Evolutionary conservation across 2,329 filamentous ascomycete genomes (phyloP).

Genomic region (Sordariomycetes sp.): DNA sequence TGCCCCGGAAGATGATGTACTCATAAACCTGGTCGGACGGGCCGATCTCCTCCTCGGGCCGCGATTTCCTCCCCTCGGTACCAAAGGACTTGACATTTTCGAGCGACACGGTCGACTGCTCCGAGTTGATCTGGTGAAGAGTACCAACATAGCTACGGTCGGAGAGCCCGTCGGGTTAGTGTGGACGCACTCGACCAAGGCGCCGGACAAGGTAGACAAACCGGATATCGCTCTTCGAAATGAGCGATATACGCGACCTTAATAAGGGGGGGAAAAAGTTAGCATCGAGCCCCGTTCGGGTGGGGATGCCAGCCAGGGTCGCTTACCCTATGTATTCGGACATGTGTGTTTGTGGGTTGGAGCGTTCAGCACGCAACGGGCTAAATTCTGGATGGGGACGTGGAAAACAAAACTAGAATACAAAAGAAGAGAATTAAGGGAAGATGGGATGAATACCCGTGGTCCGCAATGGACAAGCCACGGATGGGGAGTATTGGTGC

Average conservation of each 20-base stretch:
- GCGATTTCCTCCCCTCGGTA: slow-evolving; percentile 76
- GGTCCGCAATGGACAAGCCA: slow-evolving; percentile 12
- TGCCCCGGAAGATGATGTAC: slow-evolving; percentile 96
- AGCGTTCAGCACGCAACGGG: slow-evolving; percentile 26
- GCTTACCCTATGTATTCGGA: slow-evolving; percentile 46
- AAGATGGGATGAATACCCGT: slow-evolving; percentile 8
- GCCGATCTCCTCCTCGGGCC: slow-evolving; percentile 68
- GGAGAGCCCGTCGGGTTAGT: slow-evolving; percentile 17
- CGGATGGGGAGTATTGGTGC: neutral
- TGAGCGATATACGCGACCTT: slow-evolving; percentile 88
- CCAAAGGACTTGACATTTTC: slow-evolving; percentile 93
- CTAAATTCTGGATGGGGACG: neutral
- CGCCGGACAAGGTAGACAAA: slow-evolving; percentile 29
- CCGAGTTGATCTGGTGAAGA: slow-evolving; percentile 95
- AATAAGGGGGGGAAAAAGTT: slow-evolving; percentile 11
- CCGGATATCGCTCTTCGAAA: slow-evolving; percentile 96
- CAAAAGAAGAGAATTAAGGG: slow-evolving; percentile 8
- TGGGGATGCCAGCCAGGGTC: neutral
- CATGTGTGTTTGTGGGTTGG: slow-evolving; percentile 25
- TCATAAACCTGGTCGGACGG: slow-evolving; percentile 86
- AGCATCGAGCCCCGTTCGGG: slow-evolving; percentile 14
- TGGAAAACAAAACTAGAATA: slow-evolving; percentile 7
- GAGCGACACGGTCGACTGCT: slow-evolving; percentile 89
- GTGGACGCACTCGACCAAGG: neutral
- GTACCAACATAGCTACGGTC: slow-evolving; percentile 74